phyloP scores from a whole-genome alignment of 2,329 filamentous ascomycete genomes.

The Aspergillus tanneri region DNA sequence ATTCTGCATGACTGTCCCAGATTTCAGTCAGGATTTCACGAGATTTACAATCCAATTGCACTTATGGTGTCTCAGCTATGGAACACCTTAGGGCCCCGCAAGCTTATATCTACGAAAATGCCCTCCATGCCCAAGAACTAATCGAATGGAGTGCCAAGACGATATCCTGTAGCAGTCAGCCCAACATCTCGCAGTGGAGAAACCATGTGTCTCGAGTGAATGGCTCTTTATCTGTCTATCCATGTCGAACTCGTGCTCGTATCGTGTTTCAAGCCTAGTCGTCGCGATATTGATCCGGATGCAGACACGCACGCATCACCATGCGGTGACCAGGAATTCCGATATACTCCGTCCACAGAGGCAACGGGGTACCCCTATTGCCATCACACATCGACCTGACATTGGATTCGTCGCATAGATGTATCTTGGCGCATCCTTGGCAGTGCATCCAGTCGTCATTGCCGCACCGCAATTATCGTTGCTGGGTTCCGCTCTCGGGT shows the following conservation, averaged over 20 bases:
- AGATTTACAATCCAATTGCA: background rate
- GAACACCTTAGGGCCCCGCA: background rate
- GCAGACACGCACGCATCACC: background rate
- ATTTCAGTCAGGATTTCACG: too few relatives aligned
- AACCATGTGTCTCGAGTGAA: background rate
- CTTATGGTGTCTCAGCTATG: too few relatives aligned
- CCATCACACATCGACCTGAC: conserved; percentile 1
- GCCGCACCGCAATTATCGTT: too few relatives aligned
- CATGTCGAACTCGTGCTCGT: conserved; percentile 9
- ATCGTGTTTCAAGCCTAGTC: conserved; percentile 2
- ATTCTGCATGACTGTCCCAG: conserved; percentile 12
- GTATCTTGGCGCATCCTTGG: conserved; percentile 15
- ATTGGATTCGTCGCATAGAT: conserved; percentile 15
- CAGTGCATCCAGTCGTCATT: conserved; percentile 8
- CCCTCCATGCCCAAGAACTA: conserved; percentile 8
- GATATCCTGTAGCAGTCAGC: conserved; percentile 13
- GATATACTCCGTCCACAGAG: background rate
- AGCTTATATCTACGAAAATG: conserved; percentile 8
- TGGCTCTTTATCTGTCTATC: background rate
- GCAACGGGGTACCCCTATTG: conserved; percentile 8
- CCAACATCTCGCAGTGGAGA: conserved; percentile 2
- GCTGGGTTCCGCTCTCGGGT: conserved; percentile 1
- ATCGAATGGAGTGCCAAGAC: conserved; percentile 13
- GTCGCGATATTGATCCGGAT: background rate
- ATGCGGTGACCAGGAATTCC: background rate